A percentile compares a stretch with the other conserved stretches of the same genome.
Evolutionary conservation across 129 eudicot species (phyloP).

Genomic region (Kitagawia praeruptora): DNA sequence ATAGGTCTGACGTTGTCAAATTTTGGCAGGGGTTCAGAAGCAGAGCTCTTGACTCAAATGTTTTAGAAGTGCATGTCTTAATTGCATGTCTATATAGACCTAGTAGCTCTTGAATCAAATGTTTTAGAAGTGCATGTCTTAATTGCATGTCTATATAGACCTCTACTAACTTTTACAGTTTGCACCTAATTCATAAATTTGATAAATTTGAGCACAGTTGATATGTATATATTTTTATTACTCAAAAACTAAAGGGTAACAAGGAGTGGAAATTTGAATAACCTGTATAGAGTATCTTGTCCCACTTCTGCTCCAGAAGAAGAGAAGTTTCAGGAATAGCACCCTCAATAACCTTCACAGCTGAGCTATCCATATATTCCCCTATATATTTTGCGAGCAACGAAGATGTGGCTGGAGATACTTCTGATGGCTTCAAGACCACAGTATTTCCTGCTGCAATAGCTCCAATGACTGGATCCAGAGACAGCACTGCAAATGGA

Average conservation of each 20-base stretch:
- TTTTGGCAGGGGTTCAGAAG: neutral
- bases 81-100: neutral
- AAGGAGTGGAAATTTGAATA: neutral
- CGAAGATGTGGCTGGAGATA: constrained; percentile 71
- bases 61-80: neutral
- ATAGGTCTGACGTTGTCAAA: neutral
- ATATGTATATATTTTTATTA: neutral
- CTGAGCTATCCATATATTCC: constrained; percentile 66
- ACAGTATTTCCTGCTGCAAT: constrained; percentile 95
- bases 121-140: neutral
- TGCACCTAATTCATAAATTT: neutral
- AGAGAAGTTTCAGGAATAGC: constrained; percentile 69
- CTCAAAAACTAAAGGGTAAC: neutral
- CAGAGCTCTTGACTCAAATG: neutral
- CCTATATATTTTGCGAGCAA: constrained; percentile 54
- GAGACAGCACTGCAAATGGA: constrained; percentile 47
- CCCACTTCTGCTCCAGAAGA: constrained; percentile 90
- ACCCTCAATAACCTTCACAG: constrained; percentile 81
- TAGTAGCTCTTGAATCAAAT: neutral
- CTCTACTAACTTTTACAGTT: neutral
- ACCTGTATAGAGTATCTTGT: constrained; percentile 95
- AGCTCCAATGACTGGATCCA: constrained; percentile 93
- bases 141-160: neutral
- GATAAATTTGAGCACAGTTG: neutral
- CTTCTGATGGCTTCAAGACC: constrained; percentile 80